Percentiles rank a stretch among this genome's conserved stretches.
Conservation (phyloP, 768 basidiomycete genomes). For the Rhodotorula babjevae region DNA sequence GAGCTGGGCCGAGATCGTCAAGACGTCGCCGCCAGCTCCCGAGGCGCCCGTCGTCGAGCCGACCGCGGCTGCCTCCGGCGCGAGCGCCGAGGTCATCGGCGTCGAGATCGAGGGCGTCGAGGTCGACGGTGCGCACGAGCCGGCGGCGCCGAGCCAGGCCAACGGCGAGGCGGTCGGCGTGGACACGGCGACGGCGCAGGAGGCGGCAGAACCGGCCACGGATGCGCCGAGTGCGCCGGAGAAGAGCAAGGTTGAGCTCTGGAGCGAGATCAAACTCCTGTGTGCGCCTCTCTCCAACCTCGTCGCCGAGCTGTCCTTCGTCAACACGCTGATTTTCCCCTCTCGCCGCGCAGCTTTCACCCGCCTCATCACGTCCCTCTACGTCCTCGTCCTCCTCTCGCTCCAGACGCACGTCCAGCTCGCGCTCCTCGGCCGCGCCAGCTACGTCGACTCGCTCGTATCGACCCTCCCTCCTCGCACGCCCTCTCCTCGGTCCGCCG, state of each 20-base stretch:
- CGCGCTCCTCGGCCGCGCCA: conserved; percentile 71
- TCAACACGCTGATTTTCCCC: too few species aligned
- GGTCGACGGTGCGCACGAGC: neutral
- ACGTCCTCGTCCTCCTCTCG: conserved; percentile 76
- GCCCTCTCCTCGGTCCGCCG: neutral
- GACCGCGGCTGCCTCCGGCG: neutral
- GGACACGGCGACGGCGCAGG: too few species aligned
- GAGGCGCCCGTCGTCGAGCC: neutral
- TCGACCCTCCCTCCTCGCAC: conserved; percentile 47
- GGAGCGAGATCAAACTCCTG: conserved; percentile 87
- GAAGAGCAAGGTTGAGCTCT: conserved; percentile 72
- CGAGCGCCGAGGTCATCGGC: neutral
- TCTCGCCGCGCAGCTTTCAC: conserved; percentile 92
- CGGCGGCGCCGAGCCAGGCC: too few species aligned
- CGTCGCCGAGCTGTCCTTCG: neutral
- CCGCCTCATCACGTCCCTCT: conserved; percentile 75
- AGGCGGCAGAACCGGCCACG: neutral
- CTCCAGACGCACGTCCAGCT: conserved; percentile 84
- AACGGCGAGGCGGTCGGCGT: neutral
- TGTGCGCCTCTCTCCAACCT: conserved; percentile 51
- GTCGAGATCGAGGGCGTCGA: neutral
- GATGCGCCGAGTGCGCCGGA: conserved; percentile 28
- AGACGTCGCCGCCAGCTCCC: neutral
- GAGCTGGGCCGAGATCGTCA: conserved; percentile 34
- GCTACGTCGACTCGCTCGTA: conserved; percentile 68